A percentile compares a stretch with the other conserved stretches of the same genome.
Evolutionary conservation across 257 asterid species (phyloP).

Genomic region (Sherardia arvensis): DNA sequence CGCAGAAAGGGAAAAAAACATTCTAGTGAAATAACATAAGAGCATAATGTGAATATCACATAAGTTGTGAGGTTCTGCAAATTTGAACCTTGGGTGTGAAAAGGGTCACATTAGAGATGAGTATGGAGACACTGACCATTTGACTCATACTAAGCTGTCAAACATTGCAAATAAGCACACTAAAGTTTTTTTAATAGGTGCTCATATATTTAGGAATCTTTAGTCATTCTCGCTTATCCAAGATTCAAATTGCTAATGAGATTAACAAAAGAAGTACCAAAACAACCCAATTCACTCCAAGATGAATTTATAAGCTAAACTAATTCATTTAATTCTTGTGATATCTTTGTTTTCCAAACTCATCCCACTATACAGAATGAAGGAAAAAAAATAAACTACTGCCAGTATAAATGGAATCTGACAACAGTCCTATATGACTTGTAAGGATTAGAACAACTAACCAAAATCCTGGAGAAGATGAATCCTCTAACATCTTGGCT

Average conservation of each 20-base stretch:
- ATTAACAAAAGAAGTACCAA: not conserved
- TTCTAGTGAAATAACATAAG: not conserved
- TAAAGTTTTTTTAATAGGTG: not conserved
- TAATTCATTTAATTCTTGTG: not conserved
- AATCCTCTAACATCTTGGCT: slow-evolving; percentile 98
- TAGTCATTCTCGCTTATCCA: not conserved
- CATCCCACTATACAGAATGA: not conserved
- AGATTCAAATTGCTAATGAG: not conserved
- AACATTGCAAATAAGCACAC: not conserved
- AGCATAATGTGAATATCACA: not conserved
- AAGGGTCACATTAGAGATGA: not conserved
- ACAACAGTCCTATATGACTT: not conserved
- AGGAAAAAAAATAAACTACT: not conserved
- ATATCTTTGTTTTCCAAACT: not conserved
- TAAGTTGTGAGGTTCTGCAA: not conserved
- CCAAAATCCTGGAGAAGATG: slow-evolving; percentile 89
- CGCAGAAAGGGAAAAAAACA: not conserved
- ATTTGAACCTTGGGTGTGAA: not conserved
- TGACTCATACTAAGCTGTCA: no score
- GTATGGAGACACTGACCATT: not conserved
- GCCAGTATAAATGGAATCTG: not conserved
- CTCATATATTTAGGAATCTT: not conserved
- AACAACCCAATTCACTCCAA: not conserved
- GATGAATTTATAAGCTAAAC: not conserved
- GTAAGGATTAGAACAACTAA: slow-evolving; percentile 23